These are phyloP conservation scores for Linum usitatissimum DNA, from an alignment of 345 rosid genomes.

Conservation along the genomic window DNA sequence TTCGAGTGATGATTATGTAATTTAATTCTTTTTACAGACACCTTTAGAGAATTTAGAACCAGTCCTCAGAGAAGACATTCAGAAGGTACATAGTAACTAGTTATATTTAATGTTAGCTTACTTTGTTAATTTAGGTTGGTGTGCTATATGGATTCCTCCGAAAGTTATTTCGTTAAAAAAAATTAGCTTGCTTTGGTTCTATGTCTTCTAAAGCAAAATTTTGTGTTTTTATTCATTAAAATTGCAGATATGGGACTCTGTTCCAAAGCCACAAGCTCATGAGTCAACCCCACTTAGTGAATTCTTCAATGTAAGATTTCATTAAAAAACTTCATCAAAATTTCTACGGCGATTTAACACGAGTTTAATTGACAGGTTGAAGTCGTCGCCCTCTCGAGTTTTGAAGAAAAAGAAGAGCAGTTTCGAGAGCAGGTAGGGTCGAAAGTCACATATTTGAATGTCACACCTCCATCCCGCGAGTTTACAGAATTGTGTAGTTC, in stretches of 20 bases:
- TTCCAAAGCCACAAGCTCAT: slow-evolving; percentile 92
- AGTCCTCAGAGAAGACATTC: slow-evolving; percentile 89
- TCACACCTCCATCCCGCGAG: no score
- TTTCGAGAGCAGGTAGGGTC: slow-evolving; percentile 80
- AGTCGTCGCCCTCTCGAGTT: slow-evolving; percentile 96
- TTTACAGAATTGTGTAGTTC: no score
- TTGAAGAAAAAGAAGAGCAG: slow-evolving; percentile 92
- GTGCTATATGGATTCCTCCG: no score
- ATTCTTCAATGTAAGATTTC: slow-evolving; percentile 69
- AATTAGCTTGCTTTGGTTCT: slow-evolving; percentile 6
- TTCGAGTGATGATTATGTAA: slow-evolving; percentile 6
- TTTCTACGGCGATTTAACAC: not conserved
- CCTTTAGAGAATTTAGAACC: slow-evolving; percentile 95
- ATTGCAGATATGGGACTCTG: slow-evolving; percentile 91
- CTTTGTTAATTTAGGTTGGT: not conserved
- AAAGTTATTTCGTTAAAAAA: no score
- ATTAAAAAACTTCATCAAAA: no score
- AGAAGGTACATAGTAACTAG: slow-evolving; percentile 44
- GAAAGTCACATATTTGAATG: not conserved
- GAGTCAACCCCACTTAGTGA: slow-evolving; percentile 87
- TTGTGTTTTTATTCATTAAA: slow-evolving; percentile 6
- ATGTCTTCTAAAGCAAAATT: no score
- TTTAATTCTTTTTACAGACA: slow-evolving; percentile 46
- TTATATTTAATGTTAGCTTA: slow-evolving; percentile 6
- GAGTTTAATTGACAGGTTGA: slow-evolving; percentile 52